Evolutionary conservation across 2,329 filamentous ascomycete genomes (phyloP), one percentile per base, ranked within the genome.

Genomic region (Penicillium corylophilum): DNA sequence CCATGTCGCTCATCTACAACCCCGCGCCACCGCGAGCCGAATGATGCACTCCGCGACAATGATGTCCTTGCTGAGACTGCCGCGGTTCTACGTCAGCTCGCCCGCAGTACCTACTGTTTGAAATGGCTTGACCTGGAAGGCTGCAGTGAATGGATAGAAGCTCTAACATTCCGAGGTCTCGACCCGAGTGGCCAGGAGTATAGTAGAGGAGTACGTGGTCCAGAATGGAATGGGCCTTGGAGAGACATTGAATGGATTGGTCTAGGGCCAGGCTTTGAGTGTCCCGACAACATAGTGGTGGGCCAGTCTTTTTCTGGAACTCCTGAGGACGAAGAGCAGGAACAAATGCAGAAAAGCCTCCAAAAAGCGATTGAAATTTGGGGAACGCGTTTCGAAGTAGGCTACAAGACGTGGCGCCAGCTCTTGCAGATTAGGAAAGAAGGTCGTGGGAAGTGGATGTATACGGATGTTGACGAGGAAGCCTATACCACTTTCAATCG

Each of bases 81-180:
- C 1, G 76, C 76, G 16, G 76, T 85, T 18, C 71, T 86, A 1
- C 78, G 81, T 5, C 78, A 78, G 22, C 71, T 86, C 1, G 82
- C 79, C 23, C 70, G 75, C 41, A 75, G 76, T 39, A 80, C 82
- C 0, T 81, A 84, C 57, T 82, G 81, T 40, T 71, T 86, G 2
- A 76, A 79, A 59, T 85, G 82, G 81, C 74, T 86, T 2, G 83
- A 86, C 59, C 69, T 86, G 1, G 80, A 84, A 63, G 82, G 83
- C 8, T 86, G 83, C 60, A 67, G 65, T 3, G 70, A 74, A 20
- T 86, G 83, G 83, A 61, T 79, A 28, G 70, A 73, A 15, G 80
- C 82, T 0, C 64, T 86, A 5, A 38, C 26, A 74, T 66, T 23
- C 80, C 75, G 73, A 68, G 65, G 67, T 5, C 51, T 51, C 15